Evolutionary conservation across 2,329 filamentous ascomycete genomes (phyloP).

Genomic region (Ceratocystis huliohia): DNA sequence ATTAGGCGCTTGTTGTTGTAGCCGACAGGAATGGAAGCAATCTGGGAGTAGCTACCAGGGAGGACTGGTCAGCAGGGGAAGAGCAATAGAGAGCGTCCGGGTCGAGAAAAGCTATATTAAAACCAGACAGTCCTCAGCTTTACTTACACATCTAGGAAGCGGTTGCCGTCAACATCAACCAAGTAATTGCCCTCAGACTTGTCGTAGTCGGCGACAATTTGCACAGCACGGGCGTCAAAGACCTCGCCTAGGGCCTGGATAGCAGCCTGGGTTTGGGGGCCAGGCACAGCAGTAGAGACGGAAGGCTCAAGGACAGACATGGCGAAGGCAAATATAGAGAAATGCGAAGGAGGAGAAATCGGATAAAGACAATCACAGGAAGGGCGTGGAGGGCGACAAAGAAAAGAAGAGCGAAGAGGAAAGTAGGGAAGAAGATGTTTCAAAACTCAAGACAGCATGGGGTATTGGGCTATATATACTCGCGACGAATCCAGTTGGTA

Average conservation of each 20-base stretch:
- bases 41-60: slow-evolving; percentile 62
- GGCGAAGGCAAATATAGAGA: slow-evolving; percentile 11
- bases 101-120: neutral
- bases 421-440: neutral
- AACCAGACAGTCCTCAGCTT: neutral
- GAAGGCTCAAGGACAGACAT: slow-evolving; percentile 25
- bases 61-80: slow-evolving; percentile 1
- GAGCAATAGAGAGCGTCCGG: neutral
- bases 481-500: neutral
- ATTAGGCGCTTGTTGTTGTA: slow-evolving; percentile 78
- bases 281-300: slow-evolving; percentile 31
- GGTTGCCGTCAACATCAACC: slow-evolving; percentile 39
- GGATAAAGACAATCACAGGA: neutral
- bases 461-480: neutral
- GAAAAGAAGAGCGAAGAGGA: neutral
- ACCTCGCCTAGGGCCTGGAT: slow-evolving; percentile 35
- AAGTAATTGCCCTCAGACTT: slow-evolving; percentile 43
- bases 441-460: neutral
- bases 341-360: neutral
- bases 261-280: slow-evolving; percentile 31
- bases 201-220: slow-evolving; percentile 41
- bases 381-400: neutral
- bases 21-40: slow-evolving; percentile 80
- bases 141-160: slow-evolving; percentile 37
- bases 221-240: slow-evolving; percentile 40